phyloP scores from a whole-genome alignment of 495 filamentous ascomycete species.

The Penicillium bovifimosum region DNA sequence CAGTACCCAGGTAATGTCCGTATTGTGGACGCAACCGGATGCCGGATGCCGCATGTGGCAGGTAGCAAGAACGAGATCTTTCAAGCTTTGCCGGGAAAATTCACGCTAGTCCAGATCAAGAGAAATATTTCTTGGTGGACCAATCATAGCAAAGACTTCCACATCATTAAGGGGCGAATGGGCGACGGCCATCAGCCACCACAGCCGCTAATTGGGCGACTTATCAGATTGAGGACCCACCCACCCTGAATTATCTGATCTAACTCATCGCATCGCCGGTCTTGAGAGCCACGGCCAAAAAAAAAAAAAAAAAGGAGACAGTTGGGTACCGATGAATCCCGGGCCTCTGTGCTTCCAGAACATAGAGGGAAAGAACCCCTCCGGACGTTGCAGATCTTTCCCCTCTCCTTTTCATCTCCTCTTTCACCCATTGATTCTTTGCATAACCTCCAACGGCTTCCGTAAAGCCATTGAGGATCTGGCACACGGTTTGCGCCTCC shows the following conservation, averaged over 20 bases:
- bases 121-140: background rate
- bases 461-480: background rate
- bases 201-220: background rate
- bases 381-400: background rate
- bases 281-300: background rate
- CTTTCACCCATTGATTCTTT: background rate
- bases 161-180: background rate
- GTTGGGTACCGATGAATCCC: background rate
- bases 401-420: background rate
- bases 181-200: background rate
- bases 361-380: background rate
- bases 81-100: background rate
- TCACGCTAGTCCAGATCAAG: background rate
- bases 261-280: background rate
- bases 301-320: constrained; percentile 2
- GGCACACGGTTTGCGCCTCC: background rate
- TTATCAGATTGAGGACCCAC: background rate
- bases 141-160: background rate
- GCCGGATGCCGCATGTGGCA: background rate
- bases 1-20: background rate
- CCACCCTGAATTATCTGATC: constrained; percentile 4
- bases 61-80: background rate
- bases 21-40: constrained; percentile 1
- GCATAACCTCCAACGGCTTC: background rate
- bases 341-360: background rate